Percentiles rank a stretch among this genome's conserved stretches.
phyloP scores from a whole-genome alignment of 2,329 filamentous ascomycete genomes.

The Paramyrothecium sp. region DNA sequence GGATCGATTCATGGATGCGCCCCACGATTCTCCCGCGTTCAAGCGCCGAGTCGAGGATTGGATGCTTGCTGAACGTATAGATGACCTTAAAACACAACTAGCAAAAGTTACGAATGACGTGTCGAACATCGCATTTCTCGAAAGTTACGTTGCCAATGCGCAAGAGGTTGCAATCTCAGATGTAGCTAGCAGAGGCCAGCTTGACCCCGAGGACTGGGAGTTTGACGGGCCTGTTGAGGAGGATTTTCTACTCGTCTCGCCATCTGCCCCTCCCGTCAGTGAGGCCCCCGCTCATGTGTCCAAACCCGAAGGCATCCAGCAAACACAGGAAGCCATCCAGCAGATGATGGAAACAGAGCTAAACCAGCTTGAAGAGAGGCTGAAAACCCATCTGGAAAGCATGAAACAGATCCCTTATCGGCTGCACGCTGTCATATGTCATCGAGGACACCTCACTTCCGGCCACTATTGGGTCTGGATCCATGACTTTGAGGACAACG shows the following conservation, averaged over 20 bases:
- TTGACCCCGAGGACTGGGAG: constrained; percentile 29
- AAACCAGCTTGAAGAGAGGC: constrained; percentile 19
- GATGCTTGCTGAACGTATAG: constrained; percentile 68
- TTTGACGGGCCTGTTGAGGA: constrained; percentile 37
- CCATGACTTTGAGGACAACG: constrained; percentile 74
- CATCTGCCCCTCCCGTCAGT: constrained; percentile 5
- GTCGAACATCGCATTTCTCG: constrained; percentile 23
- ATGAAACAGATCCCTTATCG: constrained; percentile 70
- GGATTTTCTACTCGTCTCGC: constrained; percentile 28
- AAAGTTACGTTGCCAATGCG: constrained; percentile 15
- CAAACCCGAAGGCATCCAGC: constrained; percentile 13
- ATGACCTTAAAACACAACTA: constrained; percentile 45
- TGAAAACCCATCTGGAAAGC: constrained; percentile 37
- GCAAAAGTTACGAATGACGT: constrained; percentile 21
- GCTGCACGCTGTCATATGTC: constrained; percentile 90
- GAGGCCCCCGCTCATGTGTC: not conserved
- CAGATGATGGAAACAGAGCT: constrained; percentile 47
- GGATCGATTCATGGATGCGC: constrained; percentile 80
- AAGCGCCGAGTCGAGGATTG: constrained; percentile 68
- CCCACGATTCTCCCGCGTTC: constrained; percentile 59
- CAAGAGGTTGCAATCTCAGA: constrained; percentile 7
- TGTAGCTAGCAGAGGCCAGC: constrained; percentile 14
- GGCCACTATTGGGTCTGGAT: constrained; percentile 99
- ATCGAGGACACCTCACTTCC: constrained; percentile 69
- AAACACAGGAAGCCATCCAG: constrained; percentile 25